These are phyloP conservation scores for Ogataea neopini DNA, from an alignment of 805 yeast genomes.

Conservation along the genomic window DNA sequence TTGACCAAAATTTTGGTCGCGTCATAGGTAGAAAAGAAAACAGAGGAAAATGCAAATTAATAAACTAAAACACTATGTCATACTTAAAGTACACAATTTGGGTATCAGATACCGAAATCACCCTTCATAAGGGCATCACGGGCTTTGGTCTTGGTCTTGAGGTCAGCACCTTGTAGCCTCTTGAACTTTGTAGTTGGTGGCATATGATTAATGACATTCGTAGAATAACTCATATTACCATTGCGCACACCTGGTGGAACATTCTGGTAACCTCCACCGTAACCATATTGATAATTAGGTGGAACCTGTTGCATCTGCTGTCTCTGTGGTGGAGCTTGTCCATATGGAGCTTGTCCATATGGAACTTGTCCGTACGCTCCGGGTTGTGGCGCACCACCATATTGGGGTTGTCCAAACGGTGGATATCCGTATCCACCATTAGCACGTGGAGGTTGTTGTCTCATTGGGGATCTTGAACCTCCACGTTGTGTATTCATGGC, in stretches of 20 bases:
- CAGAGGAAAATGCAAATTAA: conserved; percentile 1
- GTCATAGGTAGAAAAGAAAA: not conserved
- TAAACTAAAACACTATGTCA: not conserved
- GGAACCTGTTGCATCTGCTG: conserved; percentile 4
- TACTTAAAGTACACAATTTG: not conserved
- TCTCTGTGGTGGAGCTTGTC: not conserved
- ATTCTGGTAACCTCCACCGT: not conserved
- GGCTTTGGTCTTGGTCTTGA: conserved; percentile 53
- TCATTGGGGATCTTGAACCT: conserved; percentile 4
- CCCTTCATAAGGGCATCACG: conserved; percentile 67
- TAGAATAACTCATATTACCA: conserved; percentile 5
- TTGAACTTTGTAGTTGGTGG: conserved; percentile 49
- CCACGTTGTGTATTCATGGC: conserved; percentile 1
- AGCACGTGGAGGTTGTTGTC: conserved; percentile 1
- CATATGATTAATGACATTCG: conserved; percentile 34
- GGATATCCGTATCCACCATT: not conserved
- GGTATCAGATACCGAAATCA: conserved; percentile 59
- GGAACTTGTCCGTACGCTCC: too few species aligned
- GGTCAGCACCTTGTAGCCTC: conserved; percentile 44
- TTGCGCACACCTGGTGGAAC: conserved; percentile 1
- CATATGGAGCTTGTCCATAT: conserved; percentile 1
- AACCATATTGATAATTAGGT: conserved; percentile 6
- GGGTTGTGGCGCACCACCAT: not conserved
- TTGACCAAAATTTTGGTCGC: not conserved
- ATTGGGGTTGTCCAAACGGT: not conserved